Percentiles rank a stretch among this genome's conserved stretches.
Evolutionary conservation across 257 asterid species (phyloP).

Genomic region (Ilex aquifolium): DNA sequence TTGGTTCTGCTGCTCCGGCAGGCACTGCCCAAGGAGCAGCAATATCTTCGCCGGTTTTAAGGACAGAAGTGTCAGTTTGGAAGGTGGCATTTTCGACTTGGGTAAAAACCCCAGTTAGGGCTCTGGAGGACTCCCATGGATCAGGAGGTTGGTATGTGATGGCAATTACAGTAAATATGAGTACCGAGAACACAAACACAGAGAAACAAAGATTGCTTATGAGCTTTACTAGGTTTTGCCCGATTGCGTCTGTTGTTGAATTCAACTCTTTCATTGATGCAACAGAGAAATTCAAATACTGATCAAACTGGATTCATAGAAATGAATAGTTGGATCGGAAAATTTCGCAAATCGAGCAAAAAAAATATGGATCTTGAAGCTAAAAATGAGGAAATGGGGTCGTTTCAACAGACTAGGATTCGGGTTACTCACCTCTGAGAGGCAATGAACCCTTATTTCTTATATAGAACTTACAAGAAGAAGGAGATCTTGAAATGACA

Average conservation of each 20-base stretch:
- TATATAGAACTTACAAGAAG: too few species aligned
- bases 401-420: background rate
- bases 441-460: too few species aligned
- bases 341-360: background rate
- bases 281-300: constrained; percentile 10
- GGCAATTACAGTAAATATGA: constrained; percentile 77
- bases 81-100: constrained; percentile 82
- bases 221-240: constrained; percentile 70
- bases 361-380: constrained; percentile 21
- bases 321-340: background rate
- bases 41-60: constrained; percentile 94
- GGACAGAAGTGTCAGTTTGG: constrained; percentile 63
- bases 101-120: constrained; percentile 77
- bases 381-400: constrained; percentile 9
- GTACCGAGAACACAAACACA: constrained; percentile 85
- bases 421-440: background rate
- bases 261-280: constrained; percentile 59
- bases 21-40: constrained; percentile 43
- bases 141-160: constrained; percentile 98
- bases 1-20: constrained; percentile 28
- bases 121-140: constrained; percentile 98
- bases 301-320: constrained; percentile 14
- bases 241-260: constrained; percentile 69
- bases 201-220: constrained; percentile 96
- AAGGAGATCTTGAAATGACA: too few species aligned